phyloP scores from a whole-genome alignment of 176 grass and related monocot genomes.

The barley (Hordeum vulgare) region DNA sequence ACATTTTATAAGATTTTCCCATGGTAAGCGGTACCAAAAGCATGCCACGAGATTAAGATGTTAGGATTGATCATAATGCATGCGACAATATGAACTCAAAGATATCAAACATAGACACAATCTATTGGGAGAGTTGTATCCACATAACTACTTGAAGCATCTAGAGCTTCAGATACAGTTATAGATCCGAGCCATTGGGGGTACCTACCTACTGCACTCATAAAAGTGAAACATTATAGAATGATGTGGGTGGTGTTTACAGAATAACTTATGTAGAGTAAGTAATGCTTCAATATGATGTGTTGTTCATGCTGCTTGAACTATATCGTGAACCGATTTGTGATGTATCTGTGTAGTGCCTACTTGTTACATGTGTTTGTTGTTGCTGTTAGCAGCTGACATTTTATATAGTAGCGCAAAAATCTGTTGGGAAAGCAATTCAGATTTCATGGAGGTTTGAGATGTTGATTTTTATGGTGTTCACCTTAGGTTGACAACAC shows the following conservation, averaged over 20 bases:
- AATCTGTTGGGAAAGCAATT: neutral
- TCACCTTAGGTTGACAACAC: neutral
- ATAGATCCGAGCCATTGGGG: neutral
- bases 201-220: neutral
- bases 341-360: neutral
- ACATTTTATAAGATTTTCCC: neutral
- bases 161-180: neutral
- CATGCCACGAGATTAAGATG: neutral
- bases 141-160: neutral
- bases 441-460: neutral
- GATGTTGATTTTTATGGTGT: neutral
- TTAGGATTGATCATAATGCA: neutral
- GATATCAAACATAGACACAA: neutral
- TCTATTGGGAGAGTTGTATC: neutral
- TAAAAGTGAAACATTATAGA: neutral
- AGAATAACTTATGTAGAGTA: neutral
- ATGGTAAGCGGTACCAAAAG: neutral
- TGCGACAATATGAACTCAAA: neutral
- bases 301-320: neutral
- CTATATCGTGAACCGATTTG: neutral
- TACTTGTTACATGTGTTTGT: neutral
- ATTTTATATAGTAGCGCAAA: neutral
- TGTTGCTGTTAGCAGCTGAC: slow-evolving; percentile 1
- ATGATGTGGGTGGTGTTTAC: neutral
- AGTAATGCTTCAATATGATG: neutral